Base-by-base conservation (phyloP, 192 early-diverging fungal genomes). In the Nowakowskiella sp. region DNA sequence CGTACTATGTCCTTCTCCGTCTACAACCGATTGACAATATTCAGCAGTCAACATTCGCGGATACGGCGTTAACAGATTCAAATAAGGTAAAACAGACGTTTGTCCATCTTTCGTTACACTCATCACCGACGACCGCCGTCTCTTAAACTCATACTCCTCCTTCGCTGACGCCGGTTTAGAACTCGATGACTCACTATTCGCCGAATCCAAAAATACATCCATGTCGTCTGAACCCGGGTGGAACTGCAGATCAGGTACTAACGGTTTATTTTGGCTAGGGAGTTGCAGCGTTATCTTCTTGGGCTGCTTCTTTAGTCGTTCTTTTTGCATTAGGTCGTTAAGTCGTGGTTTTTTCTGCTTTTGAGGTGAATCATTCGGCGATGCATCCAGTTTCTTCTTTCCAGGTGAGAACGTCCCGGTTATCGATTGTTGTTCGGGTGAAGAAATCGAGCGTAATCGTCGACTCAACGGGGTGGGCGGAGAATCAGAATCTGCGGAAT, bases 61-160 rank as follows among this genome's bases (percentile, higher is more conserved):
- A 25, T 63, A 63, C 7, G 19, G 45, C 3, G 65, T 66, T 36
- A 64, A 33, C 10, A 66, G 42, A 59, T 42, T 39, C 21, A 33
- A 30, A 50, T 49, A 59, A 8, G 31, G n/a, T 13, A 39, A 39
- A 13, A 39, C 36, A 39, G 1, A 23, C 5, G 9, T 6, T 27
- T 6, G 44, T 21, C 19, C 16, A 48, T n/a, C 19, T 45, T 29
- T 21, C 27, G 39, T 16, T 9, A 8, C 61, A 19, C 36, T 39
- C 36, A 13, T 19, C 36, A 39, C 13, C 36, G 36, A 13, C 36
- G 19, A 39, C 36, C 13, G 36, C 36, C 36, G 19, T 39, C 13
- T 13, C 13, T 39, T 39, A 13, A 39, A 19, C 36, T 19, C 19
- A n/a, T n/a, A n/a, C n/a, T n/a, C n/a, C n/a, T n/a, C n/a, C n/a